Percentiles rank a stretch among this genome's conserved stretches.
phyloP scores from a whole-genome alignment of 495 filamentous ascomycete genomes.

The Xylaria grammica region DNA sequence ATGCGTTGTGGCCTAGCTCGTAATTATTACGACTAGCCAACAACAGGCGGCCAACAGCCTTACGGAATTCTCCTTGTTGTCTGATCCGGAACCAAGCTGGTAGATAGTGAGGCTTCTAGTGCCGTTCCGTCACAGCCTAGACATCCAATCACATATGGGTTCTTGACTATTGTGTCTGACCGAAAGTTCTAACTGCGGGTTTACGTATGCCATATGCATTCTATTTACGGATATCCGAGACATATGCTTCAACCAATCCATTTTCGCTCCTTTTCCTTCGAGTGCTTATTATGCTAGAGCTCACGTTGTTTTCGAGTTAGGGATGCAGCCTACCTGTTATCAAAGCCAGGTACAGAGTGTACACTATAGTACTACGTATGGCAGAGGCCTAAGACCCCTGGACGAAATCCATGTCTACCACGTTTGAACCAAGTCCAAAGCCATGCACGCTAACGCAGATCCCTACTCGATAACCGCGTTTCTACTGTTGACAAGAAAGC shows the following conservation, averaged over 20 bases:
- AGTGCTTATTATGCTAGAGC: too few species aligned
- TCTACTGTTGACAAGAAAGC: background rate
- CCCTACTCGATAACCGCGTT: background rate
- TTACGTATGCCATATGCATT: background rate
- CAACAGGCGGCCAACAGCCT: background rate
- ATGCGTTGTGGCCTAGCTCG: slow-evolving; percentile 1
- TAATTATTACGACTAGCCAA: background rate
- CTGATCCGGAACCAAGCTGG: background rate
- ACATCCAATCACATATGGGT: slow-evolving; percentile 10
- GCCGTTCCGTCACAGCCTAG: background rate
- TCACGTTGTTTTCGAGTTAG: too few species aligned
- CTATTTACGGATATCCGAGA: background rate
- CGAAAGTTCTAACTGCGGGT: background rate
- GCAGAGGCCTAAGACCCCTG: background rate
- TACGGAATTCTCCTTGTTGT: background rate
- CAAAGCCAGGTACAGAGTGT: too few species aligned
- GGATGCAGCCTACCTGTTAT: too few species aligned
- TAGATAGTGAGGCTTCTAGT: background rate
- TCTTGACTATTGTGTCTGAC: background rate
- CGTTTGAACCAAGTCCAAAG: slow-evolving; percentile 6
- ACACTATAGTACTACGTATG: too few species aligned
- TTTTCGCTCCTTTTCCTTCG: background rate
- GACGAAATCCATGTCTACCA: background rate
- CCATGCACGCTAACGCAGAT: slow-evolving; percentile 9
- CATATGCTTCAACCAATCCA: background rate